Evolutionary conservation across 805 yeast genomes (phyloP).

Genomic region (Citeromyces nyonsensis): DNA sequence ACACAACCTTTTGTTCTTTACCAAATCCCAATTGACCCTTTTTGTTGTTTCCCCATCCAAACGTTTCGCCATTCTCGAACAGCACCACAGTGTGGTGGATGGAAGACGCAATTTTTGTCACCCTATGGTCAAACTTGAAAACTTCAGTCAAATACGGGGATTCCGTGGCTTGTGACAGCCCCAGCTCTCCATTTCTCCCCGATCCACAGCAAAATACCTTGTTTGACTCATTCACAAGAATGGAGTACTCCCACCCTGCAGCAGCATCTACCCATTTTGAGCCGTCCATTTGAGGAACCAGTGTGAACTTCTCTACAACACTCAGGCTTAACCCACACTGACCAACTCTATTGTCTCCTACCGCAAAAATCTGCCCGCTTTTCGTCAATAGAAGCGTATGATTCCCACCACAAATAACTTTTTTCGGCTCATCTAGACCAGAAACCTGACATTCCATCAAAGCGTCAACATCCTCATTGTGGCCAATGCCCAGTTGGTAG

Average conservation of each 20-base stretch:
- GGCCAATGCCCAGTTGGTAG: slow-evolving; percentile 52
- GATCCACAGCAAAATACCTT: slow-evolving; percentile 38
- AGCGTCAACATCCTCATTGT: slow-evolving; percentile 29
- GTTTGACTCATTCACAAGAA: slow-evolving; percentile 25
- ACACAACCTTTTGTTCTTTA: slow-evolving; percentile 5
- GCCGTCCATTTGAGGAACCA: slow-evolving; percentile 2
- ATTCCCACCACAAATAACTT: slow-evolving; percentile 72
- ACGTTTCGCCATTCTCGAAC: slow-evolving; percentile 23
- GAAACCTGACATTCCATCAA: slow-evolving; percentile 7
- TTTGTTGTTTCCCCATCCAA: slow-evolving; percentile 59
- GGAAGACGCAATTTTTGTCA: slow-evolving; percentile 16
- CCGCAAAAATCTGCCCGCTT: slow-evolving; percentile 34
- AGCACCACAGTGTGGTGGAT: slow-evolving; percentile 27
- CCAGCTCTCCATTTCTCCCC: slow-evolving; percentile 69
- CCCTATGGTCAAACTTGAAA: slow-evolving; percentile 2
- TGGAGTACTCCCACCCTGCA: slow-evolving; percentile 74
- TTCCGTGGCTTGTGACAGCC: slow-evolving; percentile 19
- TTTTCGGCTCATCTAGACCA: slow-evolving; percentile 13
- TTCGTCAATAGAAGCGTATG: slow-evolving; percentile 52
- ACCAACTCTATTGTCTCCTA: slow-evolving; percentile 44
- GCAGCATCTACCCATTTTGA: slow-evolving; percentile 28
- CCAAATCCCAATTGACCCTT: slow-evolving; percentile 32
- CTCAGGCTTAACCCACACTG: slow-evolving; percentile 27
- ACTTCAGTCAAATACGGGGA: slow-evolving; percentile 4
- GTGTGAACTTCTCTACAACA: background rate